A percentile compares a stretch with the other conserved stretches of the same genome.
These are phyloP conservation scores for Echinosophora koreensis DNA, from an alignment of 306 rosid genomes.

Conservation along the genomic window DNA sequence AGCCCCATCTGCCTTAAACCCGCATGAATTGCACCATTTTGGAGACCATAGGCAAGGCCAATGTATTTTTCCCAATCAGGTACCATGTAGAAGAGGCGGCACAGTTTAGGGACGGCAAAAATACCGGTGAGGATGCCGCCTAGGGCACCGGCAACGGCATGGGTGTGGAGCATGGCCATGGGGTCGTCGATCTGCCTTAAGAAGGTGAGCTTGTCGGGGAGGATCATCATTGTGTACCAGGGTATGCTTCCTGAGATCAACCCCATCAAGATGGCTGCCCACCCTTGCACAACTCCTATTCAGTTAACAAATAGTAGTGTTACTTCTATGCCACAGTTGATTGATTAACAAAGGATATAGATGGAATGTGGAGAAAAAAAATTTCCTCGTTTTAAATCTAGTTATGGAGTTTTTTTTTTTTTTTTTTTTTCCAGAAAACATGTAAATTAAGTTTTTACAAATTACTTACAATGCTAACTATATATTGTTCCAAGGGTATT, in stretches of 20 bases:
- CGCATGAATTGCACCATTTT: slow-evolving; percentile 46
- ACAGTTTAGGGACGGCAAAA: slow-evolving; percentile 59
- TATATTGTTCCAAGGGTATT: no score
- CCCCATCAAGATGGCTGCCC: slow-evolving; percentile 71
- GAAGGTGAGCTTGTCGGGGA: slow-evolving; percentile 50
- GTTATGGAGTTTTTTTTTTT: no score
- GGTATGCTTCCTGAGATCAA: slow-evolving; percentile 58
- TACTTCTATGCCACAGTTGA: not conserved
- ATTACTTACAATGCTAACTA: no score
- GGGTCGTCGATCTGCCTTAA: slow-evolving; percentile 55
- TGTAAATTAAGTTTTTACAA: no score
- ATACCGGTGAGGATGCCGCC: slow-evolving; percentile 62
- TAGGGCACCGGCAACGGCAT: slow-evolving; percentile 58
- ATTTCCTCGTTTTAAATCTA: no score
- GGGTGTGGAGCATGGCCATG: slow-evolving; percentile 64
- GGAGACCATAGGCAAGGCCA: slow-evolving; percentile 59
- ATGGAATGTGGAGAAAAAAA: no score
- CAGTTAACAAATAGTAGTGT: slow-evolving; percentile 8
- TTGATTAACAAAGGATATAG: not conserved
- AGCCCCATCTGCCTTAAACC: slow-evolving; percentile 58
- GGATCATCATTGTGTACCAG: slow-evolving; percentile 66
- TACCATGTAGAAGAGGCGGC: slow-evolving; percentile 60
- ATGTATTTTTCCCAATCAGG: slow-evolving; percentile 65
- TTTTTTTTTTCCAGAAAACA: no score
- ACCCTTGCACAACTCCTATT: slow-evolving; percentile 64